These are phyloP conservation scores for Fomitopsis schrenkii DNA, from an alignment of 1,284 basidiomycete species.

Conservation along the genomic window DNA sequence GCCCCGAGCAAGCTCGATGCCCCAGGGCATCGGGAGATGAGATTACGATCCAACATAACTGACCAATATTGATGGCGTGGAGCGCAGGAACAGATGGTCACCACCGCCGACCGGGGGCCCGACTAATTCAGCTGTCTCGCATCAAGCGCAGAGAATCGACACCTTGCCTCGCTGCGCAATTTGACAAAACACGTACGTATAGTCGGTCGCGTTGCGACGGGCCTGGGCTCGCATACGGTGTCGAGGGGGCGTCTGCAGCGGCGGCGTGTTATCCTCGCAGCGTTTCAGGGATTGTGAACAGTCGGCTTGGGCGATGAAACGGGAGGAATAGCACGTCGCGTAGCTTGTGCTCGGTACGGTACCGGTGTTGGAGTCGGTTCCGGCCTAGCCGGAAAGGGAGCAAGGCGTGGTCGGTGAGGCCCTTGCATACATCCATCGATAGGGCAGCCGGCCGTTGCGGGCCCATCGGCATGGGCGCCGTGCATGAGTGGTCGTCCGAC, in stretches of 20 bases:
- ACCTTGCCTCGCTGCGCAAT: background rate
- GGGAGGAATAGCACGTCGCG: background rate
- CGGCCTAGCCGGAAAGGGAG: background rate
- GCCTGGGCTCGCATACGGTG: background rate
- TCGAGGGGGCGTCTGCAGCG: background rate
- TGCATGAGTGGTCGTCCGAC: background rate
- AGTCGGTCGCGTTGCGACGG: background rate
- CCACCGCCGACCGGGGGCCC: background rate
- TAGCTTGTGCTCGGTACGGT: background rate
- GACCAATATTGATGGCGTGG: background rate
- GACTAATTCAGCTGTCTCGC: background rate
- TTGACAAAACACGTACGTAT: background rate
- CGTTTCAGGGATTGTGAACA: background rate
- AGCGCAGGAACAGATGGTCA: background rate
- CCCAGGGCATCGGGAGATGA: background rate
- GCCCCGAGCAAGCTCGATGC: background rate
- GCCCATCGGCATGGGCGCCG: background rate
- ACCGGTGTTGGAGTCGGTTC: background rate
- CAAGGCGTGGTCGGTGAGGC: background rate
- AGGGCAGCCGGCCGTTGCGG: background rate
- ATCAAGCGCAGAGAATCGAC: background rate
- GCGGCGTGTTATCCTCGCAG: background rate
- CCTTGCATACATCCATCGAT: background rate
- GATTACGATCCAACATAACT: background rate
- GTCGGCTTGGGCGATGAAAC: background rate